Percentiles rank a stretch among this genome's conserved stretches.
Conservation (phyloP, 148 eudicot genomes). For the Fagopyrum tataricum region DNA sequence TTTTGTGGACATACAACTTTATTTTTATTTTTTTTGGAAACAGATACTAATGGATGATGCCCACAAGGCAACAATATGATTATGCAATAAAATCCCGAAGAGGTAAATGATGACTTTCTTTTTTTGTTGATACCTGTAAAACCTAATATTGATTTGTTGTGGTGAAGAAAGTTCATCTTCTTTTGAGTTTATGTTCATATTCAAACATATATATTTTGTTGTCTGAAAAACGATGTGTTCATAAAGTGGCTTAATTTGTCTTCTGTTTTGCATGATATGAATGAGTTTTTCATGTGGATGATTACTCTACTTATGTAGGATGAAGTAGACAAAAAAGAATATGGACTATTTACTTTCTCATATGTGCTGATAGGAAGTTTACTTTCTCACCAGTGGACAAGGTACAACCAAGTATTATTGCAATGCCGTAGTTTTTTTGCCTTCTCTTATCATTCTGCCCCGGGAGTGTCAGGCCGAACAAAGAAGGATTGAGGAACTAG, state of each 20-base stretch:
- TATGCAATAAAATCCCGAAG: constrained; percentile 97
- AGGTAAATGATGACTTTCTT: constrained; percentile 34
- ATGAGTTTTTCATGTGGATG: neutral
- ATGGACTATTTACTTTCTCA: neutral
- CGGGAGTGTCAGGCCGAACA: too few relatives aligned
- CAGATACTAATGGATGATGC: constrained; percentile 90
- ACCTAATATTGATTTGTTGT: neutral
- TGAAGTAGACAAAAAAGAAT: neutral
- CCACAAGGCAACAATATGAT: constrained; percentile 78
- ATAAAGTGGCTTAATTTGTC: neutral
- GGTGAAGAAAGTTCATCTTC: neutral
- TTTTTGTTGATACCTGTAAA: neutral
- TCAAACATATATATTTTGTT: neutral
- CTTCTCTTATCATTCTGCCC: neutral
- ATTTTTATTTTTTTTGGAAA: constrained; percentile 10
- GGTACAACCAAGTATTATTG: constrained; percentile 82
- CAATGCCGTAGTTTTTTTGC: neutral
- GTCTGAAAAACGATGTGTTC: neutral
- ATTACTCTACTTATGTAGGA: neutral
- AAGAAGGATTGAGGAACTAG: too few relatives aligned
- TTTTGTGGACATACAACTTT: neutral
- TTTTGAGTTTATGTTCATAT: neutral
- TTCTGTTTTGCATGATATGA: neutral
- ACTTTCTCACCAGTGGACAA: constrained; percentile 90
- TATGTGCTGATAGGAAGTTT: neutral